phyloP scores from a whole-genome alignment of 2,329 filamentous ascomycete genomes.

The Pseudocercospora eumusae region DNA sequence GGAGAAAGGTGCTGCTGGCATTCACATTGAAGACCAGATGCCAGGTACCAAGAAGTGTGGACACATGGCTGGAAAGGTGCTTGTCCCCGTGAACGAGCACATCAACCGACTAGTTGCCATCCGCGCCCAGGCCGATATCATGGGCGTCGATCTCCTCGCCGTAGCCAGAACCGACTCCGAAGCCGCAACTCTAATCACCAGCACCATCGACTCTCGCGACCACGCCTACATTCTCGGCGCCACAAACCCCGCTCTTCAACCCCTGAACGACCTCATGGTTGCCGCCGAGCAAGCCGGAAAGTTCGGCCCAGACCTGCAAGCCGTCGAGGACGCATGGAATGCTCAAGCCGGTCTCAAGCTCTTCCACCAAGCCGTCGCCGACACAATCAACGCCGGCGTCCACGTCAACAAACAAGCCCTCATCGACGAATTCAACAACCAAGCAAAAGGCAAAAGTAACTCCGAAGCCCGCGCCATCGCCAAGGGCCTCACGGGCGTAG shows the following conservation, averaged over 20 bases:
- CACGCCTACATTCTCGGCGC: conserved; percentile 88
- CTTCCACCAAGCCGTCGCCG: conserved; percentile 86
- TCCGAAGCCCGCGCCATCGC: conserved; percentile 78
- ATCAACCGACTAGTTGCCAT: conserved; percentile 97
- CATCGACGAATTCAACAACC: conserved; percentile 65
- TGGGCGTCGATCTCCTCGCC: conserved; percentile 87
- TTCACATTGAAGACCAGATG: conserved; percentile 98
- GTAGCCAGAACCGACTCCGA: conserved; percentile 96
- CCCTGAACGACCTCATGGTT: conserved; percentile 87
- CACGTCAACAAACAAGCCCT: conserved; percentile 69
- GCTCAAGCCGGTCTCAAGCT: conserved; percentile 76
- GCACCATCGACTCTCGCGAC: conserved; percentile 92
- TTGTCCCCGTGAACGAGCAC: conserved; percentile 95
- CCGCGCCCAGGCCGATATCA: conserved; percentile 95
- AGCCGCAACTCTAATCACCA: conserved; percentile 94
- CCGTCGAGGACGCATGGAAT: conserved; percentile 88
- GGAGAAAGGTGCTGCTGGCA: conserved; percentile 93
- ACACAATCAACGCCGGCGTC: conserved; percentile 71
- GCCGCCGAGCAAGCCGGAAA: conserved; percentile 82
- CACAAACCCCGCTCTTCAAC: conserved; percentile 81
- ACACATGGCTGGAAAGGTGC: conserved; percentile 97
- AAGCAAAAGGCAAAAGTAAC: conserved; percentile 82
- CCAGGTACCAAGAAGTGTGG: conserved; percentile 99
- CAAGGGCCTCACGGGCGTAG: conserved; percentile 71
- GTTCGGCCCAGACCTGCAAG: conserved; percentile 75